Evolutionary conservation across 208 protist species (phyloP).

Genomic region (Spongospora subterranea): DNA sequence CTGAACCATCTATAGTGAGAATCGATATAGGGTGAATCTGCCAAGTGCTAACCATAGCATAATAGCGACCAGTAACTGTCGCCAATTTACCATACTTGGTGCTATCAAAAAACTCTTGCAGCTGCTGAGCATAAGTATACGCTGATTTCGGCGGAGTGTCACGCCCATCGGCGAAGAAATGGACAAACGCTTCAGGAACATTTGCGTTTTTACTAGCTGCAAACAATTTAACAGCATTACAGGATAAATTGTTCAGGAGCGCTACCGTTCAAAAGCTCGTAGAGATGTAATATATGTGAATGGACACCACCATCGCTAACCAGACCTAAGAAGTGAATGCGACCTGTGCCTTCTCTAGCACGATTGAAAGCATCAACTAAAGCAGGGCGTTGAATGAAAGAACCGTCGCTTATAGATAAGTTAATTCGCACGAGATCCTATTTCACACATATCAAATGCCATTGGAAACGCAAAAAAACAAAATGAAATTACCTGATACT

Average conservation of each 20-base stretch:
- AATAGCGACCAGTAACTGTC: constrained; percentile 68
- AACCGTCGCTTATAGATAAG: constrained; percentile 50
- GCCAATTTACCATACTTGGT: constrained; percentile 63
- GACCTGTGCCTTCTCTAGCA: constrained; percentile 61
- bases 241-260: neutral
- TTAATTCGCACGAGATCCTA: constrained; percentile 73
- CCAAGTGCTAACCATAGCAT: constrained; percentile 67
- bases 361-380: constrained; percentile 60
- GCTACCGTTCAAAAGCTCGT: constrained; percentile 54
- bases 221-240: neutral
- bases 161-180: constrained; percentile 69
- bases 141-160: constrained; percentile 67
- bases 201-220: constrained; percentile 58
- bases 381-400: neutral
- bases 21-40: neutral
- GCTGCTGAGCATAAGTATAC: constrained; percentile 22
- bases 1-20: neutral
- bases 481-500: neutral
- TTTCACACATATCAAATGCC: neutral
- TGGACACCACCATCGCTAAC: constrained; percentile 72
- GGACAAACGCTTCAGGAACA: constrained; percentile 62
- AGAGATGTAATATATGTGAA: constrained; percentile 69
- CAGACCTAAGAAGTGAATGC: constrained; percentile 71
- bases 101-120: constrained; percentile 54
- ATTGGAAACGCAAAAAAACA: neutral